Evolutionary conservation across 2,329 filamentous ascomycete species (phyloP), one percentile per base, ranked within the genome.

Genomic region (Colletotrichum abscissum): DNA sequence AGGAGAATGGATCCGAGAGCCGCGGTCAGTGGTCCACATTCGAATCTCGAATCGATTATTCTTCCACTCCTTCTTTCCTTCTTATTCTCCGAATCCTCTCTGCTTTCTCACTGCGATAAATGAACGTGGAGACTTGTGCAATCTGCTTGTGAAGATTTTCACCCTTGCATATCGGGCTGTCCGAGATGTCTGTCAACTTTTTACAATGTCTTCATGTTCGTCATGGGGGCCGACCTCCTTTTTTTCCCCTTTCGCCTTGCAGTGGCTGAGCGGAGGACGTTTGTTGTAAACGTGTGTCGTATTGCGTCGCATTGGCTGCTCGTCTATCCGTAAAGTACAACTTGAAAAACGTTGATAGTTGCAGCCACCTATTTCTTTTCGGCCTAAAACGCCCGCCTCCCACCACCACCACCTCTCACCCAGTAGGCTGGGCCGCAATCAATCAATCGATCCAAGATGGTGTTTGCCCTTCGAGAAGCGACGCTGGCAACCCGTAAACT

Each of bases 341-440:
- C 38, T 7, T 19, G 38, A 6, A 7, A 7, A 42, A 12, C 19
- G 38, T 19, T 30, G 19, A 46, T 33, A 67, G 63, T 38, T 49
- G 59, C 59, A 52, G 65, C 69, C 65, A 54, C 54, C 42, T 63
- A 63, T 35, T 57, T 65, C 49, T 30, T 68, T 58, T 68, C 52
- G 28, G n/a, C 69, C 57, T 22, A 72, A 58, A 72, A 58, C 22
- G 33, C 19, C 64, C 64, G 52, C 64, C 64, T 63, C 64, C 26
- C 52, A 33, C 58, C 42, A 19, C 22, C 33, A 35, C 33, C 33
- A 35, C 57, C 28, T n/a, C 49, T 56, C 42, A 42, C 26, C 33
- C 66, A 52, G 28, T 28, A 16, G n/a, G n/a, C 52, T 46, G 9
- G 22, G 22, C 28, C 38, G n/a, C 26, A 63, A 35, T 59, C 56